These are phyloP conservation scores for Yamadazyma songkhlaensis DNA, from an alignment of 1,139 yeast genomes.

Conservation along the genomic window DNA sequence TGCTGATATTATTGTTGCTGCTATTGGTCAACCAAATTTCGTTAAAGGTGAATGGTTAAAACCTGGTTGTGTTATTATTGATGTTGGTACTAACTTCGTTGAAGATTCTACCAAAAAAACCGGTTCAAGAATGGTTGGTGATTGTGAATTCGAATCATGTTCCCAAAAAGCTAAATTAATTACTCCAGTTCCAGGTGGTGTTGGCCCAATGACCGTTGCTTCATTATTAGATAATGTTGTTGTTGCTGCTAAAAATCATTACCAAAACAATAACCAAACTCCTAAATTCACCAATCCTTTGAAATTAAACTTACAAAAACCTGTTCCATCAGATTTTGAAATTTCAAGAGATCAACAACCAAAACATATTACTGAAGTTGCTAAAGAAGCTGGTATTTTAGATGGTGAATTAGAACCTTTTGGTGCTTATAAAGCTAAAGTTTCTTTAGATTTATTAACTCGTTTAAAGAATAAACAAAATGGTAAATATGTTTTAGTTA, in stretches of 20 bases:
- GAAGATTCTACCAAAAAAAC: slow-evolving; percentile 74
- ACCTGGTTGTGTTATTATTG: slow-evolving; percentile 81
- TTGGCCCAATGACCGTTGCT: slow-evolving; percentile 99
- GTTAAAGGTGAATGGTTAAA: slow-evolving; percentile 91
- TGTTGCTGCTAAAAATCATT: slow-evolving; percentile 67
- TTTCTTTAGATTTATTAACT: slow-evolving; percentile 68
- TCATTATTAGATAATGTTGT: slow-evolving; percentile 88
- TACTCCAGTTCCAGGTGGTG: slow-evolving; percentile 99
- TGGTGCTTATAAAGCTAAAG: slow-evolving; percentile 93
- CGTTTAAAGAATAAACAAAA: slow-evolving; percentile 66
- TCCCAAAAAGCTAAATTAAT: slow-evolving; percentile 64
- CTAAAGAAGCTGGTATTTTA: slow-evolving; percentile 79
- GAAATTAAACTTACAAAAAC: slow-evolving; percentile 61
- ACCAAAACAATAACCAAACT: slow-evolving; percentile 40
- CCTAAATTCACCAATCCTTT: slow-evolving; percentile 59
- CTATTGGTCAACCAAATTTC: slow-evolving; percentile 81
- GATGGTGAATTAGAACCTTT: slow-evolving; percentile 85
- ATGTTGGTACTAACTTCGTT: slow-evolving; percentile 92
- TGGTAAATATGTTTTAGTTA: slow-evolving; percentile 90
- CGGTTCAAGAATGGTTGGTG: slow-evolving; percentile 90
- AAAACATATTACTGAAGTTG: slow-evolving; percentile 77
- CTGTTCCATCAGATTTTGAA: slow-evolving; percentile 94
- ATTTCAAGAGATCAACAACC: slow-evolving; percentile 90
- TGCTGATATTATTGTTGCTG: slow-evolving; percentile 92
- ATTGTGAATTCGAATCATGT: slow-evolving; percentile 78